Evolutionary conservation across 805 yeast genomes (phyloP).

Genomic region (Torulaspora delbrueckii): DNA sequence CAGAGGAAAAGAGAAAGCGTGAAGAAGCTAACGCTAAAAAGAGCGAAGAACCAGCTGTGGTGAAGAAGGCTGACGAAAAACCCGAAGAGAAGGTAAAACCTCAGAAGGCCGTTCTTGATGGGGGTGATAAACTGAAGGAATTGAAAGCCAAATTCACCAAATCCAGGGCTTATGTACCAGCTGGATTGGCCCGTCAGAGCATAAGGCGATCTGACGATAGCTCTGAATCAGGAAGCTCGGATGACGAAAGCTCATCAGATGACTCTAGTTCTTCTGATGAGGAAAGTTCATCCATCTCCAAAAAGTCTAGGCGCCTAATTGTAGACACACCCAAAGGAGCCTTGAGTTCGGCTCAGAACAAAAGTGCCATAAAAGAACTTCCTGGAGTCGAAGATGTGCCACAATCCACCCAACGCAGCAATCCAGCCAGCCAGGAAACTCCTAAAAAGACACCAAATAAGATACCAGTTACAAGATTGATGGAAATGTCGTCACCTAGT

Average conservation of each 20-base stretch:
- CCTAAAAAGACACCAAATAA: slow-evolving; percentile 15
- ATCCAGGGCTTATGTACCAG: slow-evolving; percentile 15
- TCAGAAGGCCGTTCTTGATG: slow-evolving; percentile 2
- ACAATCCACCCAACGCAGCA: slow-evolving; percentile 22
- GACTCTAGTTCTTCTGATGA: slow-evolving; percentile 24
- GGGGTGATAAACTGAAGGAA: slow-evolving; percentile 12
- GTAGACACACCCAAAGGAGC: slow-evolving; percentile 46
- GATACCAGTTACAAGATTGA: slow-evolving; percentile 15
- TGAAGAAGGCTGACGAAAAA: neutral
- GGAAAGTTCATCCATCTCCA: slow-evolving; percentile 25
- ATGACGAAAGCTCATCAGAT: slow-evolving; percentile 21
- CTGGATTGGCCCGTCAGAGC: slow-evolving; percentile 10
- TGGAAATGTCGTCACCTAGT: slow-evolving; percentile 18
- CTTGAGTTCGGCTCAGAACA: slow-evolving; percentile 19
- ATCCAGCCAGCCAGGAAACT: slow-evolving; percentile 6
- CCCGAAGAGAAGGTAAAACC: neutral
- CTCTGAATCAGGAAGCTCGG: slow-evolving; percentile 13
- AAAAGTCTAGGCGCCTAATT: slow-evolving; percentile 39
- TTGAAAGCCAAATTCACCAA: slow-evolving; percentile 19
- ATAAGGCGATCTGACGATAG: slow-evolving; percentile 6
- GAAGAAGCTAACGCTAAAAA: slow-evolving; percentile 2
- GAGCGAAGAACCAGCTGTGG: neutral
- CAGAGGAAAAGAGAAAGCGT: slow-evolving; percentile 4
- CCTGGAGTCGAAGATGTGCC: slow-evolving; percentile 20
- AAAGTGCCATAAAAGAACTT: slow-evolving; percentile 12